Percentiles rank a stretch among this genome's conserved stretches.
Conservation (phyloP, 148 eudicot species). For the Chenopodium formosanum region DNA sequence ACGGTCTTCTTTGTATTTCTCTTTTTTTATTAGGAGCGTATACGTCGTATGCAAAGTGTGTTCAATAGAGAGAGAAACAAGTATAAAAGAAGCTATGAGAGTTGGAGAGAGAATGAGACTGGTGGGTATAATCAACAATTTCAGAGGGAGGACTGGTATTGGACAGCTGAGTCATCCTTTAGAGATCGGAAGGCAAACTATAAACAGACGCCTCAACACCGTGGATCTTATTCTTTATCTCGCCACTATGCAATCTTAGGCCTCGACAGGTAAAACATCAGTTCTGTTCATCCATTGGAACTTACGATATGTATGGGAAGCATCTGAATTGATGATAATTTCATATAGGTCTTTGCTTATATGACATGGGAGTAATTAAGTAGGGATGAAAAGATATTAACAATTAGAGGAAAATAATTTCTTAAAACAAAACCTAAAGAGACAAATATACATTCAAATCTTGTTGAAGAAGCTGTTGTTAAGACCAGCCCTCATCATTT, state of each 20-base stretch:
- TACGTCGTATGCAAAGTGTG: constrained; percentile 95
- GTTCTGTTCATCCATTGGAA: background rate
- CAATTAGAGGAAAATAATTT: background rate
- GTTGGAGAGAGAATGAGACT: constrained; percentile 77
- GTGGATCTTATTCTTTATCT: constrained; percentile 53
- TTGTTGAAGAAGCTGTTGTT: background rate
- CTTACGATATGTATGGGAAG: background rate
- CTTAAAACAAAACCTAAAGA: background rate
- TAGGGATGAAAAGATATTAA: background rate
- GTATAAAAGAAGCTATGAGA: constrained; percentile 66
- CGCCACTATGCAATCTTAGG: constrained; percentile 95
- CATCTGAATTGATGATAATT: constrained; percentile 1
- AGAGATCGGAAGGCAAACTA: constrained; percentile 49
- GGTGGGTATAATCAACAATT: constrained; percentile 77
- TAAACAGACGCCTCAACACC: constrained; percentile 60
- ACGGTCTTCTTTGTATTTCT: background rate
- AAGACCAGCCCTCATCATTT: background rate
- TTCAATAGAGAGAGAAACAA: constrained; percentile 92
- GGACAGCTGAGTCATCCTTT: constrained; percentile 76
- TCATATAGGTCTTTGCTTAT: background rate
- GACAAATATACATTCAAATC: background rate
- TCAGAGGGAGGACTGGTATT: constrained; percentile 97
- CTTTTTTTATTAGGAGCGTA: constrained; percentile 64
- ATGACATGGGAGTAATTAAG: background rate
- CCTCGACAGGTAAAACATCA: constrained; percentile 72